Percentiles rank a stretch among this genome's conserved stretches.
phyloP scores from a whole-genome alignment of 306 rosid species.

The Quercus parvula region DNA sequence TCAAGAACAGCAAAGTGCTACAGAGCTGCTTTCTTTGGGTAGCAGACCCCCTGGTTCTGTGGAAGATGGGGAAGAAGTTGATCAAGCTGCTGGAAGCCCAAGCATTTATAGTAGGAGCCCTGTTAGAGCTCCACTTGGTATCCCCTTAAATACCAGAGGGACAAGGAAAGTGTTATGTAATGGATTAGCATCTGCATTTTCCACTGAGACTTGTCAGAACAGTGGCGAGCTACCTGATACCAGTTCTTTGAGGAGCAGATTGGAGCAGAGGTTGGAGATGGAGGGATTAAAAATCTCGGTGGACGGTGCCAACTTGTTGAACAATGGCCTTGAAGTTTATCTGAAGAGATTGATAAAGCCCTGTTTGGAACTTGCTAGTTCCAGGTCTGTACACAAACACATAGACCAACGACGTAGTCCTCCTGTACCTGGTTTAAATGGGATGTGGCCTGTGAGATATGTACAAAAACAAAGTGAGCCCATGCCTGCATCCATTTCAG shows the following conservation, averaged over 20 bases:
- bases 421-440: constrained; percentile 26
- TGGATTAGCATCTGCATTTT: constrained; percentile 12
- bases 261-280: constrained; percentile 47
- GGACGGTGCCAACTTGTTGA: constrained; percentile 51
- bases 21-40: constrained; percentile 36
- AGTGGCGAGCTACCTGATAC: constrained; percentile 51
- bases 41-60: constrained; percentile 39
- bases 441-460: constrained; percentile 18
- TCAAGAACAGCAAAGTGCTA: constrained; percentile 41
- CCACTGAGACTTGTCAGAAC: constrained; percentile 40
- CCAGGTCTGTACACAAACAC: constrained; percentile 27
- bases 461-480: constrained; percentile 37
- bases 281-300: constrained; percentile 48
- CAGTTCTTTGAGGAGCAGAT: constrained; percentile 40
- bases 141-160: constrained; percentile 33
- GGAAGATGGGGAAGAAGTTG: constrained; percentile 67
- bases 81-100: constrained; percentile 41
- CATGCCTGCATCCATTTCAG: constrained; percentile 39
- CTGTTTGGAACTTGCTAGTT: constrained; percentile 50
- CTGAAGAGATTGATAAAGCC: constrained; percentile 70
- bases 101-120: constrained; percentile 30
- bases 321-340: constrained; percentile 55
- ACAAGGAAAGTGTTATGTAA: constrained; percentile 15
- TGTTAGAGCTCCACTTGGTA: constrained; percentile 63
- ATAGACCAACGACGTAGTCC: constrained; percentile 7